Evolutionary conservation across 192 early-diverging fungal species (phyloP).

Genomic region (Rhizoclosmatium sp.): DNA sequence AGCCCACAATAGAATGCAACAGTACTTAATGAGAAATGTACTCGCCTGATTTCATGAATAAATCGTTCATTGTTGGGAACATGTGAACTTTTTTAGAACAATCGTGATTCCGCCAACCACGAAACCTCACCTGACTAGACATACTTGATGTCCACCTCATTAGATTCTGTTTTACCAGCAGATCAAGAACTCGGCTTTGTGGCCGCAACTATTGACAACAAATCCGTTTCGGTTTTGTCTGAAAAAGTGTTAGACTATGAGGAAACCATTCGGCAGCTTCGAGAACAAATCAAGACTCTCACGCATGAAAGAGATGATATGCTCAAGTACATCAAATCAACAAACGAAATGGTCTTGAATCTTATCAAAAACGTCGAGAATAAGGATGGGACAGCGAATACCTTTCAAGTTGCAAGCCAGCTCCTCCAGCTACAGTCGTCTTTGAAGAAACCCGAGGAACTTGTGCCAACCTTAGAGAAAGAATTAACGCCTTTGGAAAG

Average conservation of each 20-base stretch:
- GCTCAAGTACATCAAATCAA: neutral
- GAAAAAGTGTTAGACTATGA: neutral
- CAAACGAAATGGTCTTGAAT: constrained; percentile 1
- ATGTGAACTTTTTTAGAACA: no score
- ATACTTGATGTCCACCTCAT: no score
- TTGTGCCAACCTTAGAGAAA: neutral
- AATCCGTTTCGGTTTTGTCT: neutral
- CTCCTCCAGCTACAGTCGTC: neutral
- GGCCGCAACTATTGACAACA: constrained; percentile 3
- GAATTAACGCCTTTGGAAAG: neutral
- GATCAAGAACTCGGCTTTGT: neutral
- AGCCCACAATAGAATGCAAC: constrained; percentile 50
- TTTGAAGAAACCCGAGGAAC: neutral
- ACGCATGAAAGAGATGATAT: constrained; percentile 3
- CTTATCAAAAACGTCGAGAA: neutral
- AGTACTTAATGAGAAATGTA: constrained; percentile 52
- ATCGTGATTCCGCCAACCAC: no score
- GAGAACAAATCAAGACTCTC: constrained; percentile 3
- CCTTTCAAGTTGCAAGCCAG: neutral
- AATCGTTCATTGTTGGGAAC: neutral
- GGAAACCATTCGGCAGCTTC: neutral
- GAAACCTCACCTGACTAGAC: no score
- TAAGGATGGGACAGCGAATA: neutral
- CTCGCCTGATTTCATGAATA: constrained; percentile 33
- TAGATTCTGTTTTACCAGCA: no score